Conservation (phyloP, 495 filamentous ascomycete species). For the Aspergillus indologenus region DNA sequence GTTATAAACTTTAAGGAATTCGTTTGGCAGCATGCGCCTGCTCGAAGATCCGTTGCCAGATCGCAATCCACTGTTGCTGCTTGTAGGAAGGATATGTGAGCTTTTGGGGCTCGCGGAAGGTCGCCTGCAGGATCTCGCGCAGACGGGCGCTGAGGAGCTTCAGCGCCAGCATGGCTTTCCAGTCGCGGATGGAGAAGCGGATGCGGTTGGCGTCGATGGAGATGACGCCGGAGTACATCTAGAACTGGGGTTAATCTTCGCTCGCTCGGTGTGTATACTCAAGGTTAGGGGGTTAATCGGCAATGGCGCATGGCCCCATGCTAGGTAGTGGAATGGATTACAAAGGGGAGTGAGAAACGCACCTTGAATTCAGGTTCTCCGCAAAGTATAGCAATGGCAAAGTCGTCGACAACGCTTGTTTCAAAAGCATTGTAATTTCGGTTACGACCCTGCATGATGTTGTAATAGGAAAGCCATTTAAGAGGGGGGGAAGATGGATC, state of each 20-base stretch:
- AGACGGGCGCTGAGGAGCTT: slow-evolving; percentile 70
- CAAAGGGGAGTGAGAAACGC: slow-evolving; percentile 9
- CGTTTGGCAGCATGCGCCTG: slow-evolving; percentile 30
- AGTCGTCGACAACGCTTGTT: slow-evolving; percentile 74
- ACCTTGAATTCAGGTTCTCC: slow-evolving; percentile 82
- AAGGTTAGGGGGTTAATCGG: no score
- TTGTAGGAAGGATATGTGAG: slow-evolving; percentile 50
- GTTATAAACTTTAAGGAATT: neutral
- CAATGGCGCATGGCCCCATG: neutral
- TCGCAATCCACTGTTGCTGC: slow-evolving; percentile 72
- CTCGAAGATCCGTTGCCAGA: slow-evolving; percentile 52
- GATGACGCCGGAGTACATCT: slow-evolving; percentile 82
- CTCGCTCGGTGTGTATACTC: neutral
- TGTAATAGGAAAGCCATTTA: slow-evolving; percentile 88
- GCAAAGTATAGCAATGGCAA: slow-evolving; percentile 78
- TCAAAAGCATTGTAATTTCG: slow-evolving; percentile 86
- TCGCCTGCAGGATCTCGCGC: slow-evolving; percentile 64
- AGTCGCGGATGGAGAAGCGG: slow-evolving; percentile 83
- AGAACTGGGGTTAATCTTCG: slow-evolving; percentile 11
- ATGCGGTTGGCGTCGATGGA: slow-evolving; percentile 81
- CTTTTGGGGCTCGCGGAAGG: slow-evolving; percentile 71
- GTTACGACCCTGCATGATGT: slow-evolving; percentile 87
- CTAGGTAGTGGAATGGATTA: neutral
- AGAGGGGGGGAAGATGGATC: slow-evolving; percentile 40
- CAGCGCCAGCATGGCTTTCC: slow-evolving; percentile 84